Evolutionary conservation across 176 grass and related monocot genomes (phyloP).

Genomic region (Triticum urartu): DNA sequence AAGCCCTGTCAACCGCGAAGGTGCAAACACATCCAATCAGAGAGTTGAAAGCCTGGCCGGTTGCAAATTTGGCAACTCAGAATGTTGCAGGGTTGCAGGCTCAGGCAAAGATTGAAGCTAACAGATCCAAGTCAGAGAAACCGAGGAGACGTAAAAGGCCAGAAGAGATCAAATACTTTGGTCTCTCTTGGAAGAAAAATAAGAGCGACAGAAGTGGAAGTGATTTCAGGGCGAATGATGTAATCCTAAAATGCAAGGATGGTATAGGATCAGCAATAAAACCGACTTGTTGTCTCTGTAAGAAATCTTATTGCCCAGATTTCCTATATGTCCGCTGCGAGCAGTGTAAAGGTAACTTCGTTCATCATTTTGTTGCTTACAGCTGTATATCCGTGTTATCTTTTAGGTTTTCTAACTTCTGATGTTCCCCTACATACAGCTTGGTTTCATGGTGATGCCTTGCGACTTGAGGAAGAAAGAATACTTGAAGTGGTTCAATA

Average conservation of each 20-base stretch:
- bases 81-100: constrained; percentile 7
- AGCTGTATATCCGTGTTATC: constrained; percentile 28
- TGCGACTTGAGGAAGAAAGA: constrained; percentile 75
- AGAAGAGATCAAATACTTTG: constrained; percentile 62
- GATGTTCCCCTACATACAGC: constrained; percentile 44
- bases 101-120: constrained; percentile 38
- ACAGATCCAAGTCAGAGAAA: constrained; percentile 37
- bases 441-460: constrained; percentile 94
- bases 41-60: constrained; percentile 16
- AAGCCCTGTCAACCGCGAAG: constrained; percentile 8
- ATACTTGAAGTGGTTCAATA: constrained; percentile 73
- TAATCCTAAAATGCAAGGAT: constrained; percentile 78
- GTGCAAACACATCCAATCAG: constrained; percentile 12
- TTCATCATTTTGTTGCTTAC: constrained; percentile 13
- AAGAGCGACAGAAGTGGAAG: constrained; percentile 46
- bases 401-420: constrained; percentile 14
- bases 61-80: constrained; percentile 14
- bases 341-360: constrained; percentile 66
- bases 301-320: constrained; percentile 60
- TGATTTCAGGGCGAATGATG: constrained; percentile 69
- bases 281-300: constrained; percentile 79
- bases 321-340: constrained; percentile 85
- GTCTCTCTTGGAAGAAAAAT: constrained; percentile 79
- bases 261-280: constrained; percentile 38
- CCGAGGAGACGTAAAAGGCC: constrained; percentile 41